Conservation (phyloP, 495 filamentous ascomycete genomes). For the Barbatosphaeria neglecta region DNA sequence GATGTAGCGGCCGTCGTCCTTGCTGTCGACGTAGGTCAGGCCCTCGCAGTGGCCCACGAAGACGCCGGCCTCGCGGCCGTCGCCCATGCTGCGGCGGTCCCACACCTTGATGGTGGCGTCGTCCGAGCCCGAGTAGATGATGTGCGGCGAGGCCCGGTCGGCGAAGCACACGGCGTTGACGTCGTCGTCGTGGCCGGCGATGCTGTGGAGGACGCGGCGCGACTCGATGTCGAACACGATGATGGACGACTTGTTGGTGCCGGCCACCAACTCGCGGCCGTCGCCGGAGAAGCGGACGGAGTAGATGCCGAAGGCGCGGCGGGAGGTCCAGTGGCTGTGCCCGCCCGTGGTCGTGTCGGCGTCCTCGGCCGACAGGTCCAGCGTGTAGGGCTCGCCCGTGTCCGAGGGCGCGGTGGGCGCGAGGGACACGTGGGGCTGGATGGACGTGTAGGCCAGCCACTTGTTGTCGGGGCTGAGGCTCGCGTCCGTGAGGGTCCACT, state of each 20-base stretch:
- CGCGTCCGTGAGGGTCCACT: conserved; percentile 95
- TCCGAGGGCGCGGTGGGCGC: conserved; percentile 79
- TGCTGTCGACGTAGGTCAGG: conserved; percentile 89
- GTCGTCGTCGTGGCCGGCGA: conserved; percentile 71
- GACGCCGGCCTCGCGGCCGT: conserved; percentile 76
- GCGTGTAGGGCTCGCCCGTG: conserved; percentile 57
- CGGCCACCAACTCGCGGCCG: conserved; percentile 81
- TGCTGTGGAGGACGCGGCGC: conserved; percentile 56
- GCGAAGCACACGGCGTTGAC: conserved; percentile 97
- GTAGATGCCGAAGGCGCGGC: conserved; percentile 56
- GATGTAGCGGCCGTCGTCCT: conserved; percentile 90
- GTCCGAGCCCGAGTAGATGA: conserved; percentile 93
- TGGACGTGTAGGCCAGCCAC: conserved; percentile 80
- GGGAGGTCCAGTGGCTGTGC: conserved; percentile 18
- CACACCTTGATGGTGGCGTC: conserved; percentile 92
- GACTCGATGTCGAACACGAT: conserved; percentile 92
- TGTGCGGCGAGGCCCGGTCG: conserved; percentile 79
- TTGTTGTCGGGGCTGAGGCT: conserved; percentile 84
- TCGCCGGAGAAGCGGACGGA: conserved; percentile 90
- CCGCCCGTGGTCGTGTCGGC: conserved; percentile 28
- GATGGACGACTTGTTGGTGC: conserved; percentile 65
- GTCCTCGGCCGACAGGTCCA: conserved; percentile 47
- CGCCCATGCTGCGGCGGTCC: conserved; percentile 85
- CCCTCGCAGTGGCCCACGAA: conserved; percentile 94
- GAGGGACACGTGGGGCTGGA: conserved; percentile 68